Conservation (phyloP, 2,329 filamentous ascomycete species). For the Fusarium sp. region DNA sequence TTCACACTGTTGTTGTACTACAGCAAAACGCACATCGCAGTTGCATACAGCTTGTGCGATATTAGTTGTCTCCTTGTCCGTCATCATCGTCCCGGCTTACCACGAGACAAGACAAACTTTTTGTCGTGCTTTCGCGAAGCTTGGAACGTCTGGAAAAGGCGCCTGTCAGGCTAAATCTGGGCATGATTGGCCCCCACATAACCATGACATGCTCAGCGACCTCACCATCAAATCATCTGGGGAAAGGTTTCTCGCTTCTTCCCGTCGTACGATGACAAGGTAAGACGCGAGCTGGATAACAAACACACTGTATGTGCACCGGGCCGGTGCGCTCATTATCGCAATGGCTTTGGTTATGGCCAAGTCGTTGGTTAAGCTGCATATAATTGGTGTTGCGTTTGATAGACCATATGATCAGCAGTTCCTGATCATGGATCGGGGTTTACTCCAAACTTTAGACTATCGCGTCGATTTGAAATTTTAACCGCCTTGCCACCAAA, state of each 20-base stretch:
- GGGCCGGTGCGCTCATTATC: constrained; percentile 26
- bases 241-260: constrained; percentile 35
- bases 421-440: constrained; percentile 21
- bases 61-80: constrained; percentile 21
- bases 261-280: constrained; percentile 46
- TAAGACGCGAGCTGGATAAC: background rate
- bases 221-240: constrained; percentile 31
- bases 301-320: constrained; percentile 7
- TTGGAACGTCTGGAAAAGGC: constrained; percentile 29
- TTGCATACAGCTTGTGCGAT: constrained; percentile 7
- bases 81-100: constrained; percentile 2
- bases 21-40: background rate
- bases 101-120: constrained; percentile 17
- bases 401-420: constrained; percentile 24
- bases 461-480: background rate
- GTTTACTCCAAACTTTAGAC: constrained; percentile 12
- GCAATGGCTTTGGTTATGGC: no score
- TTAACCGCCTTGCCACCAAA: constrained; percentile 20
- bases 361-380: no score
- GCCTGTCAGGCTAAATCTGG: constrained; percentile 32
- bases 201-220: constrained; percentile 29
- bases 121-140: constrained; percentile 15
- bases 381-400: constrained; percentile 17
- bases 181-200: constrained; percentile 44
- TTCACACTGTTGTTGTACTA: constrained; percentile 1